Percentiles rank a stretch among this genome's conserved stretches.
Evolutionary conservation across 495 filamentous ascomycete genomes (phyloP).

Genomic region (Aspergillus bertholletiae): DNA sequence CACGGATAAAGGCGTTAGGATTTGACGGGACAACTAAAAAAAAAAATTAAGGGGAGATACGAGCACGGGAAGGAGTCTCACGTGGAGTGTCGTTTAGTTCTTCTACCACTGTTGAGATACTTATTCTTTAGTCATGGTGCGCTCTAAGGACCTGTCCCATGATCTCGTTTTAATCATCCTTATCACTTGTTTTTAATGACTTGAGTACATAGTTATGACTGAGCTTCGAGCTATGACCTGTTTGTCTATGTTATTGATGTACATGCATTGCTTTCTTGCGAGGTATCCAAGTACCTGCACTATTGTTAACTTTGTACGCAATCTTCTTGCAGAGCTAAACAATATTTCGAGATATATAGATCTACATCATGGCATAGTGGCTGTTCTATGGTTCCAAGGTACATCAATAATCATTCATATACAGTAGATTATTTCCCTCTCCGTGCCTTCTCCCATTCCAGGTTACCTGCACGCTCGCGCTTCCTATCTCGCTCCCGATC

Average conservation of each 20-base stretch:
- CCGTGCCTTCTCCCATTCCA: conserved; percentile 35
- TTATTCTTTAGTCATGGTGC: background rate
- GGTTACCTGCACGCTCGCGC: conserved; percentile 27
- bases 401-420: background rate
- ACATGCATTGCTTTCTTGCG: background rate
- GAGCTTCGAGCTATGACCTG: background rate
- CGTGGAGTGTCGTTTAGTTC: background rate
- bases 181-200: background rate
- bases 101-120: background rate
- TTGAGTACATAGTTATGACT: background rate
- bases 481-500: conserved; percentile 44
- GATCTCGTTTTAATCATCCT: background rate
- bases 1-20: background rate
- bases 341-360: background rate
- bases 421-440: conserved; percentile 1
- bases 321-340: background rate
- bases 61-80: background rate
- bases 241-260: background rate
- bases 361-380: background rate
- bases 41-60: background rate
- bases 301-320: background rate
- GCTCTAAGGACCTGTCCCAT: background rate
- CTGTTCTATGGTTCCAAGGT: background rate
- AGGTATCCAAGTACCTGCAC: background rate
- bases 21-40: background rate